Base-by-base conservation (phyloP, 2,329 filamentous ascomycete species). In the Tolypocladium capitatum region DNA sequence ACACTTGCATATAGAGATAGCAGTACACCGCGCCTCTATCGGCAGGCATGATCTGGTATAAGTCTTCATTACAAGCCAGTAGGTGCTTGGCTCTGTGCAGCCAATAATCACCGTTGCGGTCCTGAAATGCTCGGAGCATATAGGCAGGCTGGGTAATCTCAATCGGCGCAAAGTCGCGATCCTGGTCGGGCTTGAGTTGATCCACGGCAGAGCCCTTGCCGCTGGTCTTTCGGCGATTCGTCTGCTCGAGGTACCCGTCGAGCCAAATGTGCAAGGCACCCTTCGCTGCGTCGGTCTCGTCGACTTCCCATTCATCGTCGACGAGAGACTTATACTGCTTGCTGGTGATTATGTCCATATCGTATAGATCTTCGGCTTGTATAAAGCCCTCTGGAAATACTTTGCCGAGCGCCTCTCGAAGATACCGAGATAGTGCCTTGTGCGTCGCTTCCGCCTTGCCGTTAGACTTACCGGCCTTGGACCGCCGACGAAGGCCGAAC, bases 11-110 rank as follows among this genome's bases (percentile, higher is more conserved):
- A 53, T 82, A 78, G 48, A 91, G 73, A 48, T 76, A 68, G 40
- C 77, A 74, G 62, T 90, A 94, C 0, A 91, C 68, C 0, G 72
- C 68, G 0, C 81, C 81, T 6, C 87, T 78, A 18, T 73, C 61
- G 3, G 65, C 60, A 0, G 63, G 55, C 0, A 73, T 70, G 11
- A 91, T 75, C 0, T 73, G 68, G 64, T 78, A 86, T 16, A 91
- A 62, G 53, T 90, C 73, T 0, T 68, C 45, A 21, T 55, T 28
- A 2, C 24, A 45, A 0, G 16, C 16, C 13, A 63, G 43, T 2
- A 51, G 21, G 3, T 47, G 51, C 13, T 40, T 36, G 10, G 55
- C 58, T 33, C 48, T 49, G n/a, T 48, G 33, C 6, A 14, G 31
- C 53, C 58, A 55, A 4, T 43, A 31, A 32, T 24, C 31, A 36